phyloP scores from a whole-genome alignment of 2,329 filamentous ascomycete species.

The Ciborinia camelliae region DNA sequence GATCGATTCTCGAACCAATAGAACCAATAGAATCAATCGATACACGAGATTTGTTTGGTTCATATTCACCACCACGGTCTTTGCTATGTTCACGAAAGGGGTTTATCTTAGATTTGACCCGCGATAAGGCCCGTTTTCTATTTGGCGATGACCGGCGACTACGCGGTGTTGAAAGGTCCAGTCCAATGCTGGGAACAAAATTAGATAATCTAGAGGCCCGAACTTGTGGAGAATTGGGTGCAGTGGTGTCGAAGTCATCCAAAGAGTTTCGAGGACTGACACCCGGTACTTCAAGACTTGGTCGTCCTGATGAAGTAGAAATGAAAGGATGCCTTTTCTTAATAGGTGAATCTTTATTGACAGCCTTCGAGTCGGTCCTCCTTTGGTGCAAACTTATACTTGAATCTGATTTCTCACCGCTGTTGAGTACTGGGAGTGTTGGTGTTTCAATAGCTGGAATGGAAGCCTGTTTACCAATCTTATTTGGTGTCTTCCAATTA shows the following conservation, averaged over 20 bases:
- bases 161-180: conserved; percentile 59
- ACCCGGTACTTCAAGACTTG: conserved; percentile 49
- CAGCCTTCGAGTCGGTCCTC: conserved; percentile 26
- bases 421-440: conserved; percentile 21
- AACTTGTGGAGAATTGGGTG: conserved; percentile 35
- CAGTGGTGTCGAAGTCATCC: conserved; percentile 46
- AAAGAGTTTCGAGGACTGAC: conserved; percentile 40
- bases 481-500: conserved; percentile 18
- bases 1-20: conserved; percentile 11
- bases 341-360: conserved; percentile 21
- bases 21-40: conserved; percentile 19
- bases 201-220: conserved; percentile 27
- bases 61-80: conserved; percentile 50
- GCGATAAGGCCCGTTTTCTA: conserved; percentile 51
- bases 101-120: conserved; percentile 41
- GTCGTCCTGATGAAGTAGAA: conserved; percentile 29
- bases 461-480: conserved; percentile 22
- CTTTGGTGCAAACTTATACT: conserved; percentile 24
- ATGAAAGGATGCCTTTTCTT: conserved; percentile 26
- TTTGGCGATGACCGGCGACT: conserved; percentile 63
- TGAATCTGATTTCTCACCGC: conserved; percentile 21
- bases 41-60: conserved; percentile 20
- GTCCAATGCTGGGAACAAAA: conserved; percentile 54
- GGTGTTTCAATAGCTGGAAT: conserved; percentile 24
- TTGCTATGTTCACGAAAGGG: conserved; percentile 39